Base-by-base conservation (phyloP, 75 land plant species). In the Pinus albicaulis region DNA sequence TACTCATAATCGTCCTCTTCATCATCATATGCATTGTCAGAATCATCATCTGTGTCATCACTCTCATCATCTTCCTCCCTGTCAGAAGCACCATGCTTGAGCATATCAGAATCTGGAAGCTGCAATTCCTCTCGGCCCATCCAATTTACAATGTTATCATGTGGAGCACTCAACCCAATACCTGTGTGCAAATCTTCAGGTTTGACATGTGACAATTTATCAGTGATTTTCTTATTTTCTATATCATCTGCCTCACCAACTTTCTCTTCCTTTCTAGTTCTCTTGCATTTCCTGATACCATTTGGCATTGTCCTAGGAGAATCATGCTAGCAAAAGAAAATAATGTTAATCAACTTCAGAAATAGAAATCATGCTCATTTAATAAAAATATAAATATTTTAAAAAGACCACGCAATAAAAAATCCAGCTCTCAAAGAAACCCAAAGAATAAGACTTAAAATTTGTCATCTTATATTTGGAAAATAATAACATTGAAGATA, bases 51-150 rank as follows among this genome's bases (percentile, higher is more conserved):
- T 44, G 76, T 59, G 28, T 76, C 79, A 15, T 78, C 80, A 26
- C 70, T 77, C 15, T 76, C 63, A 44, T 78, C 80, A 34, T 78
- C 77, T 36, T 58, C 80, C 55, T 74, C 80, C 52, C 53, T 10
- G 53, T 69, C 75, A 62, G 59, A 74, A 15, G 65, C 86, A 17
- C 57, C 80, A 19, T 85, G 80, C 38, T 84, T 81, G 28, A 74
- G 52, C 57, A 81, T 85, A 53, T 85, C 86, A 69, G 75, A 72
- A 73, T 82, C 78, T 58, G 59, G 72, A 56, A 69, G 57, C 31
- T 71, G 76, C 3, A 79, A 75, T 63, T 85, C 86, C 63, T 85
- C 86, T 61, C 75, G 69, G 71, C 84, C 62, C 86, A 85, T 85
- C 86, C 86, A 85, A 58, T 82, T 85, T 34, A 85, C 84, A 23